Evolutionary conservation across 805 yeast species (phyloP).

Genomic region (Ogataea philodendri): DNA sequence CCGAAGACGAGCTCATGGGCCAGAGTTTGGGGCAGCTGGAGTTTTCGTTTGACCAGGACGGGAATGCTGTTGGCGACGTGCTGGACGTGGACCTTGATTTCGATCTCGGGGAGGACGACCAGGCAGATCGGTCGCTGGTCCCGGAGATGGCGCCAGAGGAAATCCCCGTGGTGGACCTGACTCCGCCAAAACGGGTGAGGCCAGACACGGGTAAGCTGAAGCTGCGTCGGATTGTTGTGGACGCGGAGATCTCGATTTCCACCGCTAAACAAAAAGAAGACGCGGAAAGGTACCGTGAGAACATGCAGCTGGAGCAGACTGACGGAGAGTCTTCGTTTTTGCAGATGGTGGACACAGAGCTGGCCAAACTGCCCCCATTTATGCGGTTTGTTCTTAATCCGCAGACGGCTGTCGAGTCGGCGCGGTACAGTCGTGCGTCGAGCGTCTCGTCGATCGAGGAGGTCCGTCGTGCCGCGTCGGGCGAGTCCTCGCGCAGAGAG

Average conservation of each 20-base stretch:
- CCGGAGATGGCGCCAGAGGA: neutral
- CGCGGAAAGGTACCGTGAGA: slow-evolving; percentile 16
- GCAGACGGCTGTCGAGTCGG: neutral
- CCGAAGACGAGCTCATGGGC: slow-evolving; percentile 9
- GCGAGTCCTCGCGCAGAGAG: slow-evolving; percentile 16
- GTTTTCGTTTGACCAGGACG: slow-evolving; percentile 18
- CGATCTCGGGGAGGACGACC: slow-evolving; percentile 5
- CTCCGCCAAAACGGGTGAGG: slow-evolving; percentile 1
- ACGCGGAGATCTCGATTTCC: slow-evolving; percentile 17
- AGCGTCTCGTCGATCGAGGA: slow-evolving; percentile 29
- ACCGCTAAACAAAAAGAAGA: slow-evolving; percentile 16
- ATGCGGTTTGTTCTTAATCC: slow-evolving; percentile 12
- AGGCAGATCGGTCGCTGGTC: slow-evolving; percentile 4
- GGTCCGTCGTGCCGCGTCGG: slow-evolving; percentile 23
- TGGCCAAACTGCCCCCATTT: slow-evolving; percentile 10
- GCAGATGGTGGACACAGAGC: slow-evolving; percentile 4
- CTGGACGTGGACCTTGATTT: slow-evolving; percentile 4
- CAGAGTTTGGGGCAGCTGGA: slow-evolving; percentile 14
- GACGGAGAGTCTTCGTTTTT: neutral
- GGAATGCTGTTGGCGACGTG: slow-evolving; percentile 13
- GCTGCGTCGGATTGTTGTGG: slow-evolving; percentile 14
- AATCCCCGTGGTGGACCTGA: slow-evolving; percentile 1
- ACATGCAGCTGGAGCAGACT: slow-evolving; percentile 9
- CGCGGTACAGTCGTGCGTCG: slow-evolving; percentile 22
- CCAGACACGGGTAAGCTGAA: slow-evolving; percentile 4